These are phyloP conservation scores for Aspergillus quadricinctus DNA, from an alignment of 2,329 filamentous ascomycete species.

Conservation along the genomic window DNA sequence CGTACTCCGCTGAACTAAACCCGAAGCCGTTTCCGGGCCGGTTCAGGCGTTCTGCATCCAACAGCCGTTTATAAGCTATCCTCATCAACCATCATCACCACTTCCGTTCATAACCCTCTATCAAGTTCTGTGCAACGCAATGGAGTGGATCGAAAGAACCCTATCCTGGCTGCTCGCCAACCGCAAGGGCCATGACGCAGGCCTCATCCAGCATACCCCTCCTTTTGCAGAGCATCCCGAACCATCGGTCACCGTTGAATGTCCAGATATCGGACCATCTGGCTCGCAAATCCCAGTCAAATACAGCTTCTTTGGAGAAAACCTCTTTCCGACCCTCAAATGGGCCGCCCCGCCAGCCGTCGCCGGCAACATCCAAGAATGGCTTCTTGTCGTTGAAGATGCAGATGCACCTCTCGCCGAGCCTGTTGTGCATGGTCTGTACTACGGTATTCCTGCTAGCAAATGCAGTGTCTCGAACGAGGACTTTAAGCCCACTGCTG, in stretches of 20 bases:
- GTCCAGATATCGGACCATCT: too few species aligned
- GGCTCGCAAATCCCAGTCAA: too few species aligned
- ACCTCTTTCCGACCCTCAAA: slow-evolving; percentile 37
- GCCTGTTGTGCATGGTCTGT: slow-evolving; percentile 45
- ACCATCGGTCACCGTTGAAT: too few species aligned
- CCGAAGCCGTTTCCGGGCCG: not conserved
- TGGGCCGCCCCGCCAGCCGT: slow-evolving; percentile 32
- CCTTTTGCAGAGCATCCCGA: too few species aligned
- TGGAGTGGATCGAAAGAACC: too few species aligned
- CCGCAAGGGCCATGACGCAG: too few species aligned
- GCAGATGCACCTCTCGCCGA: slow-evolving; percentile 46
- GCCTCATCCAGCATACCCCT: too few species aligned
- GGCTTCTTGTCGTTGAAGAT: slow-evolving; percentile 47
- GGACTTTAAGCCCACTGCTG: slow-evolving; percentile 37
- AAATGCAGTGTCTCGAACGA: slow-evolving; percentile 29
- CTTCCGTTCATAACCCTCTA: too few species aligned
- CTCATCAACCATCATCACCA: not conserved
- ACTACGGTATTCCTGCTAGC: slow-evolving; percentile 35
- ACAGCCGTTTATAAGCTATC: not conserved
- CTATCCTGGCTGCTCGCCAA: too few species aligned
- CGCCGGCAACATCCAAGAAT: slow-evolving; percentile 38
- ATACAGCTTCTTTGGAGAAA: too few species aligned
- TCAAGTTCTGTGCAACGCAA: too few species aligned
- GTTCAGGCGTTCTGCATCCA: not conserved
- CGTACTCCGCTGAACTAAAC: not conserved